phyloP scores from a whole-genome alignment of 345 rosid genomes.

The Populus ilicifolia region DNA sequence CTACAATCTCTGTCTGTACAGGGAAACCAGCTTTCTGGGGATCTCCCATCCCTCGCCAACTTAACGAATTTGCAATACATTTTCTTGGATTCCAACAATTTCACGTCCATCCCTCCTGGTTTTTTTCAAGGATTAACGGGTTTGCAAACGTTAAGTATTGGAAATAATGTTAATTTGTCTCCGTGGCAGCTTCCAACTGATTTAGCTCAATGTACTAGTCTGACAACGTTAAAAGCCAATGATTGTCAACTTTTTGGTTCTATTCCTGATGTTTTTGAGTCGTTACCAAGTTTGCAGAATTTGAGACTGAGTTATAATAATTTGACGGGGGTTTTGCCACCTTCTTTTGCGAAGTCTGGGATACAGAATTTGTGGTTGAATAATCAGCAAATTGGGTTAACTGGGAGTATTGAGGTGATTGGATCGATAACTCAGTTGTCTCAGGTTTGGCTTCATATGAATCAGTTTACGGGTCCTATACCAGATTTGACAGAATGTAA shows the following conservation, averaged over 20 bases:
- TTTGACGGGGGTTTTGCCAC: constrained; percentile 63
- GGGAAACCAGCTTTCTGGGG: constrained; percentile 51
- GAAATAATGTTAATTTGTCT: constrained; percentile 28
- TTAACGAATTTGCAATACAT: constrained; percentile 43
- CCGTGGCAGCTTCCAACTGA: constrained; percentile 67
- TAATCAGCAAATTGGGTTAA: constrained; percentile 52
- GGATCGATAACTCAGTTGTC: constrained; percentile 49
- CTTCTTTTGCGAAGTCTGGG: constrained; percentile 44
- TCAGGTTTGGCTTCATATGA: constrained; percentile 81
- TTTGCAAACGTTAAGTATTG: constrained; percentile 47
- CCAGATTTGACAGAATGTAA: constrained; percentile 68
- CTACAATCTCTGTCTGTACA: constrained; percentile 50
- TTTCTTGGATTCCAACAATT: constrained; percentile 47
- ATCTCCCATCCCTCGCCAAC: constrained; percentile 56
- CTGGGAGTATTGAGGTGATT: constrained; percentile 58
- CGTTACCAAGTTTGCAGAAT: constrained; percentile 43
- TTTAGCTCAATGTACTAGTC: constrained; percentile 41
- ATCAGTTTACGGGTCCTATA: constrained; percentile 64
- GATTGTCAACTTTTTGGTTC: constrained; percentile 41
- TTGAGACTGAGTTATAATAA: constrained; percentile 74
- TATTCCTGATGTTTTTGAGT: constrained; percentile 59
- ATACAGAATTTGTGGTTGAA: constrained; percentile 69
- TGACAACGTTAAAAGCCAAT: constrained; percentile 40
- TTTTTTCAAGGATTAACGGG: constrained; percentile 59
- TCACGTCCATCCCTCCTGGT: constrained; percentile 50